A percentile compares a stretch with the other conserved stretches of the same genome.
Evolutionary conservation across 768 basidiomycete genomes (phyloP).

Genomic region (Auriculariales sp.): DNA sequence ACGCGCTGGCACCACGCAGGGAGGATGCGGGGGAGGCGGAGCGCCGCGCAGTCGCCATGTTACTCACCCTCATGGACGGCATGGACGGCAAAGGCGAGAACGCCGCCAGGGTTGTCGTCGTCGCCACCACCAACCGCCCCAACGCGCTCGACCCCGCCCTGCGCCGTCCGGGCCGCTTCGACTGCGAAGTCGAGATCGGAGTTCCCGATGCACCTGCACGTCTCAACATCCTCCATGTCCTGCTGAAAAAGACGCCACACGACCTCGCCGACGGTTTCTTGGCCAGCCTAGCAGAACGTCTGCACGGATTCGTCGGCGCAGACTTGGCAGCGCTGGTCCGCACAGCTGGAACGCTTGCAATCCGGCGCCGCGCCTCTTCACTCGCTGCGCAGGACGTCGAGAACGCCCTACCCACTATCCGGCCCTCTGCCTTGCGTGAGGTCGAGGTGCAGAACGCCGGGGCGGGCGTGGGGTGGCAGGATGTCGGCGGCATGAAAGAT

Average conservation of each 20-base stretch:
- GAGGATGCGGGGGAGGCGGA: slow-evolving; percentile 94
- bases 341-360: slow-evolving; percentile 82
- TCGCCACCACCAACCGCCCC: slow-evolving; percentile 90
- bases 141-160: slow-evolving; percentile 93
- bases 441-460: slow-evolving; percentile 78
- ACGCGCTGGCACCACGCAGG: slow-evolving; percentile 80
- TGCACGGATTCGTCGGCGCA: slow-evolving; percentile 95
- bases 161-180: slow-evolving; percentile 79
- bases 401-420: slow-evolving; percentile 57
- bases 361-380: slow-evolving; percentile 60
- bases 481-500: slow-evolving; percentile 75
- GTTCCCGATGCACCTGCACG: slow-evolving; percentile 82
- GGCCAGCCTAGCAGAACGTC: slow-evolving; percentile 49
- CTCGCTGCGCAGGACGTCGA: slow-evolving; percentile 51
- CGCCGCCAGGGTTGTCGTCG: slow-evolving; percentile 61
- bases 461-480: slow-evolving; percentile 48
- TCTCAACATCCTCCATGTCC: slow-evolving; percentile 70
- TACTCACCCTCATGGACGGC: slow-evolving; percentile 90
- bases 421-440: slow-evolving; percentile 90
- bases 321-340: slow-evolving; percentile 86
- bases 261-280: slow-evolving; percentile 47
- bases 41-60: slow-evolving; percentile 85
- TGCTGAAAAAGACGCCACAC: slow-evolving; percentile 72
- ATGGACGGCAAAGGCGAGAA: slow-evolving; percentile 13
- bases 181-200: slow-evolving; percentile 92